These are phyloP conservation scores for Solanum tarapatanum DNA, from an alignment of 257 asterid genomes.

Conservation along the genomic window DNA sequence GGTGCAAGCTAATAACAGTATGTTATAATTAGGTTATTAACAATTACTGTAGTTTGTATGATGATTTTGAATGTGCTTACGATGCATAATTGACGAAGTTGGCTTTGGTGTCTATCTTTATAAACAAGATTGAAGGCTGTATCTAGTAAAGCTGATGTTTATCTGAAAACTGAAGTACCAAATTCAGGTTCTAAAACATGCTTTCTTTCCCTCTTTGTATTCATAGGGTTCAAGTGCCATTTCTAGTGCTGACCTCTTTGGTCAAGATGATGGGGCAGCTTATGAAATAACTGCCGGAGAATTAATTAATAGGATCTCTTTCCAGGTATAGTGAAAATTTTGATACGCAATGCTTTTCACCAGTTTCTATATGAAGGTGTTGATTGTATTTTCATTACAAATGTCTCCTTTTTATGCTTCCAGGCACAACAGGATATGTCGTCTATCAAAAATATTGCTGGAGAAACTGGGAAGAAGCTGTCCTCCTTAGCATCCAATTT, in stretches of 20 bases:
- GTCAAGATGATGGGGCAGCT: constrained; percentile 26
- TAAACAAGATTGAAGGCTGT: neutral
- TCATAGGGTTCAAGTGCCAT: constrained; percentile 80
- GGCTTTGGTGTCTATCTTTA: neutral
- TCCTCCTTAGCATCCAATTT: constrained; percentile 63
- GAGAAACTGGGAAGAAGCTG: constrained; percentile 93
- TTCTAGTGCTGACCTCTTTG: constrained; percentile 94
- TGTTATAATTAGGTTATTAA: neutral
- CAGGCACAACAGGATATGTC: constrained; percentile 97
- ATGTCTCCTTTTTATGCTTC: neutral
- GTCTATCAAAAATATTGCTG: constrained; percentile 82
- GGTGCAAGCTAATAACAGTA: neutral
- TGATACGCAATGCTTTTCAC: neutral
- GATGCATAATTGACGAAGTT: neutral
- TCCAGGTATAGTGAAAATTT: constrained; percentile 50
- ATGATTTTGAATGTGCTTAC: neutral
- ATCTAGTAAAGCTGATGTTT: neutral
- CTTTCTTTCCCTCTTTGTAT: neutral
- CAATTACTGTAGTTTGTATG: neutral
- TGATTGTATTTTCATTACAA: neutral
- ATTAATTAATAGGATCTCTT: constrained; percentile 75
- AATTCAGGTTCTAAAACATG: neutral
- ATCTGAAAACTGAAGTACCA: neutral
- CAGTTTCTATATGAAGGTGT: neutral
- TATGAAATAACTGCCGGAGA: constrained; percentile 66